A percentile compares a stretch with the other conserved stretches of the same genome.
Evolutionary conservation across 176 grass and related monocot species (phyloP).

Genomic region (Ananas comosus): DNA sequence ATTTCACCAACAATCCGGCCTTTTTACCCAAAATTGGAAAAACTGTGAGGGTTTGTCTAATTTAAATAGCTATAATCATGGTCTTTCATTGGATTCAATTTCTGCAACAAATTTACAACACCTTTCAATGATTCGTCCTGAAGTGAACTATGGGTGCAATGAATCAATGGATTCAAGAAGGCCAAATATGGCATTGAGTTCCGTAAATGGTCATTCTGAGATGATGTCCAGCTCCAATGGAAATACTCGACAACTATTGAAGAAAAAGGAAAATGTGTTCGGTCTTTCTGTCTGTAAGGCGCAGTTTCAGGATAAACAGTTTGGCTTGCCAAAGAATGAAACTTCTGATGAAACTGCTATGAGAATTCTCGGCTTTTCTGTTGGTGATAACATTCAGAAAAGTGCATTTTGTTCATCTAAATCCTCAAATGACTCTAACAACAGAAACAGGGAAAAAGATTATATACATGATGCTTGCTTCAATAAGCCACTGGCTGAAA

Average conservation of each 20-base stretch:
- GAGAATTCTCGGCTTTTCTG: constrained; percentile 11
- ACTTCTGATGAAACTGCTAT: constrained; percentile 3
- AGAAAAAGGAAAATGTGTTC: background rate
- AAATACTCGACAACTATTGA: constrained; percentile 13
- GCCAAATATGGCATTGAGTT: constrained; percentile 19
- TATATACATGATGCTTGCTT: constrained; percentile 2
- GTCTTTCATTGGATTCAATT: constrained; percentile 23
- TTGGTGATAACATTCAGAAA: constrained; percentile 15
- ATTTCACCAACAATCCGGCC: background rate
- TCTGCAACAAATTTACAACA: constrained; percentile 10
- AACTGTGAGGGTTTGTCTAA: background rate
- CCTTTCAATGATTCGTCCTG: constrained; percentile 13
- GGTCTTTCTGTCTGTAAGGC: background rate
- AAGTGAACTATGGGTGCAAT: constrained; percentile 6
- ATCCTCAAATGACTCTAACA: background rate
- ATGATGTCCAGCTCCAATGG: constrained; percentile 15
- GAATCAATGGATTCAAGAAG: constrained; percentile 18
- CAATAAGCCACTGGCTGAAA: constrained; percentile 10
- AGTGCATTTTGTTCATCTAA: constrained; percentile 1
- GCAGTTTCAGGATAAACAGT: background rate
- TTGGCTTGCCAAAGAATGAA: background rate
- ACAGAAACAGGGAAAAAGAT: background rate
- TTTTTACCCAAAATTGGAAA: constrained; percentile 7
- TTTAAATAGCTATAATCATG: constrained; percentile 19
- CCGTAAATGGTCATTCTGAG: constrained; percentile 16